Evolutionary conservation across 2,329 filamentous ascomycete genomes (phyloP), one percentile per base, ranked within the genome.

Genomic region (Rutstroemia sp.): DNA sequence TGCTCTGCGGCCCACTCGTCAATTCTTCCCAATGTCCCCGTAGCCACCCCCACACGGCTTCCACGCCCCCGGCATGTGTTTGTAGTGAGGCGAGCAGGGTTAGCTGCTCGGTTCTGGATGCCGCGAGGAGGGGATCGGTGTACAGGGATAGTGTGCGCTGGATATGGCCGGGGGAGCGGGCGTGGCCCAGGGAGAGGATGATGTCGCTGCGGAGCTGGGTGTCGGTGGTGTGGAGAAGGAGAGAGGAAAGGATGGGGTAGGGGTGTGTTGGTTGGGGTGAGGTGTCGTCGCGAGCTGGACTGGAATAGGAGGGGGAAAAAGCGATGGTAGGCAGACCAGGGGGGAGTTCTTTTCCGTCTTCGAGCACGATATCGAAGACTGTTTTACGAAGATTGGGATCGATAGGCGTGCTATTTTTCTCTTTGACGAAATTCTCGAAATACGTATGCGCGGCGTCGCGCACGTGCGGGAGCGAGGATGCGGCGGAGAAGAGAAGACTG

Each of bases 351-450:
- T 41, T 9, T 4, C 2, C 27, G 27, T 48, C n/a, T n/a, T 48
- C 18, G 9, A 48, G 21, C 1, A 48, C 10, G 2, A 30, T 48
- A 27, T 48, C 10, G 19, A 63, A 12, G 1, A 59, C 16, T 8
- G 56, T 54, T 30, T 60, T 61, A 37, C 45, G 23, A 2, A 25
- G 7, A 27, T 27, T 48, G 1, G 45, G 21, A 27, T 27, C 27
- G 7, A 48, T 19, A 2, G n/a, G 19, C 1, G n/a, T 9, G 3
- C 10, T 6, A 19, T 44, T 23, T 5, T 5, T 4, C 23, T 5
- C 14, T 9, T 18, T 10, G 18, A 44, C n/a, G 10, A 18, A 44
- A 10, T 9, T 18, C n/a, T 19, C 41, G 12, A 44, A 44, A 5
- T 44, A 44, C 10, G 7, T 21, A 4, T 19, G 19, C 8, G 41